Evolutionary conservation across 129 eudicot species (phyloP).

Genomic region (Dittrichia graveolens): DNA sequence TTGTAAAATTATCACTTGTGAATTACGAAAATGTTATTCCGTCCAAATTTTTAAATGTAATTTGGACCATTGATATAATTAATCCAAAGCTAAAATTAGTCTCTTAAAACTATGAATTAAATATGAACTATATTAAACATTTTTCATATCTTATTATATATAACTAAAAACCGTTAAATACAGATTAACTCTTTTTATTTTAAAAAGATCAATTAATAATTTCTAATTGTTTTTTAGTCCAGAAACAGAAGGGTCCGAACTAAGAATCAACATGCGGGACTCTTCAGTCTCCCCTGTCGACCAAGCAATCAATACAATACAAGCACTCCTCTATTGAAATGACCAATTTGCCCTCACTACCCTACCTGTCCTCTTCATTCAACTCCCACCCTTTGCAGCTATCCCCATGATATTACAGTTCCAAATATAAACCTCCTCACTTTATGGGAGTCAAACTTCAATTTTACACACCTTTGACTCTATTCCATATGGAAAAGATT

Average conservation of each 20-base stretch:
- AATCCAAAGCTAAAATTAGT: no score
- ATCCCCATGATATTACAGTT: conserved; percentile 25
- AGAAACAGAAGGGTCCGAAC: conserved; percentile 37
- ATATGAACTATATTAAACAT: no score
- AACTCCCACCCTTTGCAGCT: conserved; percentile 17
- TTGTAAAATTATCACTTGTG: no score
- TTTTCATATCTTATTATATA: no score
- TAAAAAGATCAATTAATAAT: no score
- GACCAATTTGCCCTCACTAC: conserved; percentile 19
- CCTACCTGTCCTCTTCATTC: conserved; percentile 27
- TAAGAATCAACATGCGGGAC: conserved; percentile 38
- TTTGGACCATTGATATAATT: no score
- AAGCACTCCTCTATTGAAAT: conserved; percentile 20
- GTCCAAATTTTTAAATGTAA: no score
- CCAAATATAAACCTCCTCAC: conserved; percentile 15
- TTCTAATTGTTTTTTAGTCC: conserved; percentile 14
- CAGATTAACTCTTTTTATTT: no score
- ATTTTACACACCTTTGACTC: conserved; percentile 30
- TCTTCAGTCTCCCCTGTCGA: conserved; percentile 38
- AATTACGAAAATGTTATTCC: no score
- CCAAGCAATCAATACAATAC: conserved; percentile 31
- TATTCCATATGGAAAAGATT: conserved; percentile 10
- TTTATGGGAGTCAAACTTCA: conserved; percentile 33
- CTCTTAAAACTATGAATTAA: no score
- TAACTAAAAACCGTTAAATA: no score